Base-by-base conservation (phyloP, 805 yeast species). In the Barnettozyma populi region DNA sequence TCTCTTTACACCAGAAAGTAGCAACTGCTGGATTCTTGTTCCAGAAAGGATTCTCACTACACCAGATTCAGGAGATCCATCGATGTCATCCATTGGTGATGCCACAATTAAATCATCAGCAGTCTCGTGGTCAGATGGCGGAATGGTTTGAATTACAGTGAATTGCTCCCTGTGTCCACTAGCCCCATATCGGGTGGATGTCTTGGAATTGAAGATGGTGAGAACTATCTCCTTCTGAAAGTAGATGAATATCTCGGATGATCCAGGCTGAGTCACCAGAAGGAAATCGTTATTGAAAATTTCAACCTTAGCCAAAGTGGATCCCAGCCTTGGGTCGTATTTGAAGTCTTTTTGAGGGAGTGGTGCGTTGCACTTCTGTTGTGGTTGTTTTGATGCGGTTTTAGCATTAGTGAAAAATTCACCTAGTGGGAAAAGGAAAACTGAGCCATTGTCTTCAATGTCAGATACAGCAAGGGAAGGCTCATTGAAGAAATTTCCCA, bases 221-320 rank as follows among this genome's bases (percentile, higher is more conserved):
- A 66, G 53, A 34, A 61, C 34, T 23, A 49, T 59, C n/a, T 36
- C 52, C 3, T 54, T 49, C 24, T 57, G 54, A 13, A 57, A 53
- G 49, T 63, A 76, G 7, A 79, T 47, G 41, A 70, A 68, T 1
- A 82, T 43, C 1, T 56, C 50, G 4, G 81, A 76, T 0, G 58
- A 36, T 0, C 86, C 86, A 0, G 86, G 85, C 45, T 75, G 72
- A 1, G 79, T 60, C 4, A 78, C 69, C 0, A 74, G 69, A 7
- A 80, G 58, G 43, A 69, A 67, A 9, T 72, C 67, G 1, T 56
- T 32, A 5, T 59, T 67, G 6, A 58, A 48, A 0, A 67, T 18
- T 1, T 48, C 55, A 51, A 71, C 63, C 1, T 53, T 53, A 0
- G 64, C 61, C 37, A 77, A 50, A 2, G 64, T 53, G 0, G 67